Percentiles rank a stretch among this genome's conserved stretches.
Evolutionary conservation across 2,329 filamentous ascomycete species (phyloP).

Genomic region (Clonostachys chloroleuca): DNA sequence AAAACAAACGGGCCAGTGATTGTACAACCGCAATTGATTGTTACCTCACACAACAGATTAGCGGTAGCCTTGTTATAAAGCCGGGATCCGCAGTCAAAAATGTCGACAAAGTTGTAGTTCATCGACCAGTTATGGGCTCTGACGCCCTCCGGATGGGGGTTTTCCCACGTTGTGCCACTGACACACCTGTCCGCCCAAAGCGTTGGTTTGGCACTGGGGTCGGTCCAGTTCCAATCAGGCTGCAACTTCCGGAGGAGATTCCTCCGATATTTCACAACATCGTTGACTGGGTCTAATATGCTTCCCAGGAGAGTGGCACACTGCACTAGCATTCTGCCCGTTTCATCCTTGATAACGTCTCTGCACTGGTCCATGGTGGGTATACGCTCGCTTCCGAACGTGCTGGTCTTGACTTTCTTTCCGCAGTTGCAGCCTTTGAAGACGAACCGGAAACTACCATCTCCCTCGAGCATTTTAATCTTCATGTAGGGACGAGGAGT

Average conservation of each 20-base stretch:
- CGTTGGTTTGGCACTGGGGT: slow-evolving; percentile 3
- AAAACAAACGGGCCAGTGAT: background rate
- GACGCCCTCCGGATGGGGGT: background rate
- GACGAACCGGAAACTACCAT: slow-evolving; percentile 3
- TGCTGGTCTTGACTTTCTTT: slow-evolving; percentile 3
- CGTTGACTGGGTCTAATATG: background rate
- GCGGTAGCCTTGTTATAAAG: background rate
- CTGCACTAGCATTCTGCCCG: slow-evolving; percentile 3
- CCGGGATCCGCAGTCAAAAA: background rate
- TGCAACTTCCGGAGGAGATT: slow-evolving; percentile 3
- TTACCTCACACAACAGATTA: background rate
- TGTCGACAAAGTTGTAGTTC: slow-evolving; percentile 1
- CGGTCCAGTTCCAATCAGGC: slow-evolving; percentile 1
- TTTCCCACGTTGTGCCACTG: slow-evolving; percentile 4
- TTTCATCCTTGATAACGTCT: slow-evolving; percentile 2
- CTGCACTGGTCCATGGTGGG: slow-evolving; percentile 2
- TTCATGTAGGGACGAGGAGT: background rate
- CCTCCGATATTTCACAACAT: slow-evolving; percentile 2
- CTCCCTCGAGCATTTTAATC: slow-evolving; percentile 1
- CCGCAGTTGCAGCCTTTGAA: slow-evolving; percentile 8
- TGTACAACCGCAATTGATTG: background rate
- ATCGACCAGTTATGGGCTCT: slow-evolving; percentile 4
- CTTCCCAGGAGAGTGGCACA: slow-evolving; percentile 3
- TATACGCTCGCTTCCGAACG: slow-evolving; percentile 4
- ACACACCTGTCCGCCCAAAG: slow-evolving; percentile 4